A percentile compares a stretch with the other conserved stretches of the same genome.
Conservation (phyloP, 345 rosid genomes). For the Gossypium bickii region DNA sequence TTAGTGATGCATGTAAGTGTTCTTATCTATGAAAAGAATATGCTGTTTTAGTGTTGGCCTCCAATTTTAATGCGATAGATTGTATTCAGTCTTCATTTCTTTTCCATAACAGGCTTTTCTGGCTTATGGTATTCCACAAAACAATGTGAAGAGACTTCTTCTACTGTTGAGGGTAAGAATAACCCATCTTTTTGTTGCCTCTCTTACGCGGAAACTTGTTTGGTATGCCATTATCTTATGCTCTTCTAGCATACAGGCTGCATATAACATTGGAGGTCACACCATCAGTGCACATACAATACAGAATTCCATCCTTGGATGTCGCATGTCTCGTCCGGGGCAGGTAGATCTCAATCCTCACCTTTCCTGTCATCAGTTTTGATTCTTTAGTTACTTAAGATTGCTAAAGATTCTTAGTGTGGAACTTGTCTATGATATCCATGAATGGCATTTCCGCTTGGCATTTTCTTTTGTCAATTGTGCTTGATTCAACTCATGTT, state of each 20-base stretch:
- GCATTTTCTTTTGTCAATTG: background rate
- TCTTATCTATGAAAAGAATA: conserved; percentile 8
- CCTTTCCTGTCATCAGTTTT: conserved; percentile 7
- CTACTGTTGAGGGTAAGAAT: conserved; percentile 67
- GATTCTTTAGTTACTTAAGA: background rate
- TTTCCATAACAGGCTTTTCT: conserved; percentile 58
- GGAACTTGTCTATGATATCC: too few species aligned
- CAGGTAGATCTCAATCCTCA: conserved; percentile 48
- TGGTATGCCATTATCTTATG: conserved; percentile 7
- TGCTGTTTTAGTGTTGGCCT: background rate
- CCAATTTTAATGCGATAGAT: conserved; percentile 1
- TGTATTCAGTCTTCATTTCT: conserved; percentile 10
- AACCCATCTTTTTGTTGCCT: background rate
- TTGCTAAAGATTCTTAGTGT: background rate
- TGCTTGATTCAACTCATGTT: background rate
- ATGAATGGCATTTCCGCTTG: too few species aligned
- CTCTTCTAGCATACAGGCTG: conserved; percentile 57
- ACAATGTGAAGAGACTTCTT: conserved; percentile 73
- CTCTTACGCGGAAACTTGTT: background rate
- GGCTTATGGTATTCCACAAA: conserved; percentile 90
- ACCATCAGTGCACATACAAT: conserved; percentile 78
- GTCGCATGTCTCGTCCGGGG: conserved; percentile 92
- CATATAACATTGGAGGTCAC: conserved; percentile 91
- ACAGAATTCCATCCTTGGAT: conserved; percentile 69
- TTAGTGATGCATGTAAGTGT: conserved; percentile 89